Evolutionary conservation across 2,329 filamentous ascomycete species (phyloP).

Genomic region (Gaeumannomyces tritici): DNA sequence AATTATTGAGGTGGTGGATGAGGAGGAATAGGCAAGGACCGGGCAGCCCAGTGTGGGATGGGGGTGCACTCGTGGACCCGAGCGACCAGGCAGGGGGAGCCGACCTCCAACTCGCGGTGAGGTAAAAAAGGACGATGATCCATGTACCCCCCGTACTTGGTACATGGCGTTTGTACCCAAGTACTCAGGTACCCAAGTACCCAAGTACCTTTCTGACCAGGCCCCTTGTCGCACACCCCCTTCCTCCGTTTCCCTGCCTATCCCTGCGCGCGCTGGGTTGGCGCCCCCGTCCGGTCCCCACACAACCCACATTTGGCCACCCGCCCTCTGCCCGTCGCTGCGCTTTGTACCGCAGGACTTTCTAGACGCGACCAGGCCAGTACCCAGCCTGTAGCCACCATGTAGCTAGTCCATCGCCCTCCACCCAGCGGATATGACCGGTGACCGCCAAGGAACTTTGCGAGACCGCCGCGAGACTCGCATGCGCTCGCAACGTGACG

Average conservation of each 20-base stretch:
- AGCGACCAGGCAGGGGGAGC: constrained; percentile 1
- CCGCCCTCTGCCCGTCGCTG: too few species aligned
- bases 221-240: neutral
- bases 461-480: neutral
- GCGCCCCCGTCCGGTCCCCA: neutral
- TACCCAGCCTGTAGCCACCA: neutral
- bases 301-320: neutral
- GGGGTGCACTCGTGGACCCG: constrained; percentile 10
- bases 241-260: neutral
- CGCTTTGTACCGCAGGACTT: neutral
- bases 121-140: constrained; percentile 4
- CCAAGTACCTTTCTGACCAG: neutral
- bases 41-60: constrained; percentile 9
- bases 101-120: constrained; percentile 14
- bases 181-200: neutral
- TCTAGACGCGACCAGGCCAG: neutral
- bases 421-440: neutral
- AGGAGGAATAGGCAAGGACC: constrained; percentile 7
- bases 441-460: neutral
- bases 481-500: neutral
- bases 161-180: neutral
- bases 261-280: neutral
- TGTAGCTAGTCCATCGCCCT: neutral
- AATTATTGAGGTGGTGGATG: constrained; percentile 13
- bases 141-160: neutral